These are phyloP conservation scores for Magnaporthiopsis incrustans DNA, from an alignment of 2,329 filamentous ascomycete species.

Conservation along the genomic window DNA sequence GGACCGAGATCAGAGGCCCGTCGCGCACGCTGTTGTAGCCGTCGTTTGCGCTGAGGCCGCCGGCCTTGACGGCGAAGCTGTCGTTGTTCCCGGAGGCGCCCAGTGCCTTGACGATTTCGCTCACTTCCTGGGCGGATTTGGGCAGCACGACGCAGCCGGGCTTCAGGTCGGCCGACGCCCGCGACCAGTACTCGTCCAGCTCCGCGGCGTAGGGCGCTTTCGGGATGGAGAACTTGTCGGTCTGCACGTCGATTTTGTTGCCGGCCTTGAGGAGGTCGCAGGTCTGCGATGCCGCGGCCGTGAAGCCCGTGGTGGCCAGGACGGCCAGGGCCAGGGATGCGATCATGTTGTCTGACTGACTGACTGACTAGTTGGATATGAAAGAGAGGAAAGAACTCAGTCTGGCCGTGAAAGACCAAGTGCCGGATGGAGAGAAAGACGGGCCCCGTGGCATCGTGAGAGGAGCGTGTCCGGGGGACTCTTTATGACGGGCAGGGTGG, in stretches of 20 bases:
- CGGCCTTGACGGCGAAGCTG: slow-evolving; percentile 43
- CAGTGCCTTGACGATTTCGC: slow-evolving; percentile 12
- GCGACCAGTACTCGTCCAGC: slow-evolving; percentile 14
- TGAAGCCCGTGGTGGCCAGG: neutral
- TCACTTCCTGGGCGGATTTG: slow-evolving; percentile 13
- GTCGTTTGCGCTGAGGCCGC: slow-evolving; percentile 49
- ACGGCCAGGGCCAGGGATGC: neutral
- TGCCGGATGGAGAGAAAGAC: neutral
- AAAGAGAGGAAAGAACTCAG: neutral
- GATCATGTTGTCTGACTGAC: neutral
- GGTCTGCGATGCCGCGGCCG: neutral
- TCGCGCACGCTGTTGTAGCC: slow-evolving; percentile 36
- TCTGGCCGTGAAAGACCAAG: neutral
- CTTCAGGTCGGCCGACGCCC: slow-evolving; percentile 13
- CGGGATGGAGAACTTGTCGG: slow-evolving; percentile 5
- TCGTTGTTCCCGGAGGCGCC: slow-evolving; percentile 1
- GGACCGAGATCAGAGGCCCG: slow-evolving; percentile 48
- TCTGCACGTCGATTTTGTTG: neutral
- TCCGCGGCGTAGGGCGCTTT: slow-evolving; percentile 4
- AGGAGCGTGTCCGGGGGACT: neutral
- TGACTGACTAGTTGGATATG: neutral
- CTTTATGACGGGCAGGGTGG: neutral
- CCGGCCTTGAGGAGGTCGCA: slow-evolving; percentile 5
- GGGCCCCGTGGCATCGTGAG: neutral
- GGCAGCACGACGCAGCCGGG: slow-evolving; percentile 17